Evolutionary conservation across 306 rosid genomes (phyloP), one percentile per base, ranked within the genome.

Genomic region (Rosa lucieae): DNA sequence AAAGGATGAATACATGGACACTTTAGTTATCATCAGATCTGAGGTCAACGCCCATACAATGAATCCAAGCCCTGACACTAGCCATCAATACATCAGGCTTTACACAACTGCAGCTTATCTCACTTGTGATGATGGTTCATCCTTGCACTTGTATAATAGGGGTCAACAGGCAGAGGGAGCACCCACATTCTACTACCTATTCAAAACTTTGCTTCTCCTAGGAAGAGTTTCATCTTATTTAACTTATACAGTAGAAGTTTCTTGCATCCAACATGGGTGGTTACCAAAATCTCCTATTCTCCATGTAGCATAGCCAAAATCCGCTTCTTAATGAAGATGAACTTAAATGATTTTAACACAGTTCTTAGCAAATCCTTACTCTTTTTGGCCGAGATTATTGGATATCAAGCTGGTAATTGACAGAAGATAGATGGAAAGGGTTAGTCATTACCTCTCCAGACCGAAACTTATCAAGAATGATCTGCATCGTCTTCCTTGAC

Each of bases 381-480:
- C 42, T 12, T 26, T 29, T 23, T 62, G 40, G 40, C 15, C 4
- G 8, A 62, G 13, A 8, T 10, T 12, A 62, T 62, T 62, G 17
- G 40, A 23, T 62, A 62, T 62, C 39, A 32, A 72, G 14, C 56
- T 71, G 43, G 49, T 9, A 71, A 21, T 39, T 71, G 59, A 44
- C 35, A 72, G 39, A 55, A 21, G 49, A 40, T 14, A 55, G 52
- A 53, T 73, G 75, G 10, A 42, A 23, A 47, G 14, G 68, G 20
- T 42, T 17, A 61, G 42, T 67, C 37, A 35, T 69, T 87, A 87
- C 98, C 98, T 88, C 93, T 82, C 98, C 98, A 47, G 91, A 74
- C 18, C 91, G 93, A 72, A 94, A 94, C 91, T 90, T 94, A 55
- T 90, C 88, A 82, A 94, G 88, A 82, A 89, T 89, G 63, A 49